phyloP scores from a whole-genome alignment of 2,329 filamentous ascomycete genomes.

The Tricladium varicosporioides region DNA sequence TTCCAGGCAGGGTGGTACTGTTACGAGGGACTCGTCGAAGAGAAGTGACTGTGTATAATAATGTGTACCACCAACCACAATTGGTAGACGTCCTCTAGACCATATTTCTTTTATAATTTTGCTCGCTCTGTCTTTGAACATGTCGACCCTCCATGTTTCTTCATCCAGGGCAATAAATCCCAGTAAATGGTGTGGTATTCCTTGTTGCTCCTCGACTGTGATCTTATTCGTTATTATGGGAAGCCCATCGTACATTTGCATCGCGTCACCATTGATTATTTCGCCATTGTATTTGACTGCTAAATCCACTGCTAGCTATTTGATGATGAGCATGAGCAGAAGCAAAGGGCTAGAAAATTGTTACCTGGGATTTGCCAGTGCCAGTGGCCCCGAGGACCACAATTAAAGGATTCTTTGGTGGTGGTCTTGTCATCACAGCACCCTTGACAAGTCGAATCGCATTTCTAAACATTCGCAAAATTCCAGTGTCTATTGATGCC shows the following conservation, averaged over 20 bases:
- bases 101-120: conserved; percentile 75
- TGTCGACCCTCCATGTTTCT: conserved; percentile 78
- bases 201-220: conserved; percentile 67
- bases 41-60: conserved; percentile 92
- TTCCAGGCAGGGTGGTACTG: conserved; percentile 29
- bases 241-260: conserved; percentile 92
- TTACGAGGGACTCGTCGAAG: conserved; percentile 70
- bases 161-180: conserved; percentile 73
- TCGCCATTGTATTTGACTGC: conserved; percentile 84
- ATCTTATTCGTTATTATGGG: conserved; percentile 97
- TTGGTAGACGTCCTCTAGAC: conserved; percentile 74
- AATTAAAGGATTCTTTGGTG: conserved; percentile 62
- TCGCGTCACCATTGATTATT: conserved; percentile 94
- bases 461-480: neutral
- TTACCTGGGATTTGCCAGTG: conserved; percentile 87
- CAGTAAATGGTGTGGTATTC: conserved; percentile 84
- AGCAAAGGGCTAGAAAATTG: neutral
- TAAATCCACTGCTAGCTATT: conserved; percentile 69
- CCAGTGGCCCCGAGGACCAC: conserved; percentile 87
- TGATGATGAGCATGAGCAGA: conserved; percentile 8
- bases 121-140: conserved; percentile 70
- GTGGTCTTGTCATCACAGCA: conserved; percentile 27
- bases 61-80: conserved; percentile 90
- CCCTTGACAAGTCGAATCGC: conserved; percentile 7
- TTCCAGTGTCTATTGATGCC: no score